Evolutionary conservation across 768 basidiomycete genomes (phyloP).

Genomic region (Mycena rosella): DNA sequence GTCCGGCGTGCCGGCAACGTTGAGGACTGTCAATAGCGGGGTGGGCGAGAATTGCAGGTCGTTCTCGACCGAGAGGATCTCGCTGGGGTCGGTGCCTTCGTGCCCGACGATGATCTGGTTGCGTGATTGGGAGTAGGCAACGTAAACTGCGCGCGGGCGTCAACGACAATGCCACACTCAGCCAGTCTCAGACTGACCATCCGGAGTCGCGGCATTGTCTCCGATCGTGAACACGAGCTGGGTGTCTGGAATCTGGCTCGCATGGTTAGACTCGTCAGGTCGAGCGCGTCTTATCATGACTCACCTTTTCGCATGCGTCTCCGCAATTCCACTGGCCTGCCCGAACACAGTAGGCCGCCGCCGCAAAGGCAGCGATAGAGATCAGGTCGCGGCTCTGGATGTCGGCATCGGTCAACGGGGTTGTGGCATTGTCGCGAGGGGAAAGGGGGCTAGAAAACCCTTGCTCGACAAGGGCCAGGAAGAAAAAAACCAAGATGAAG

Average conservation of each 20-base stretch:
- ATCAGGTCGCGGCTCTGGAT: constrained; percentile 17
- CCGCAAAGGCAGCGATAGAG: constrained; percentile 22
- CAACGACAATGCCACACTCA: not conserved
- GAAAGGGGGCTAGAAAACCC: constrained; percentile 18
- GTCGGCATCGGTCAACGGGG: not conserved
- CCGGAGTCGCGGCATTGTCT: constrained; percentile 21
- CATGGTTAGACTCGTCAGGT: not conserved
- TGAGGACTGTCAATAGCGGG: constrained; percentile 14
- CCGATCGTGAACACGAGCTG: constrained; percentile 22
- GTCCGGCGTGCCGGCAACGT: constrained; percentile 16
- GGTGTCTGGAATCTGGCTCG: constrained; percentile 15
- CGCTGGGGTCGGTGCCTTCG: constrained; percentile 19
- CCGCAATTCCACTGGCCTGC: constrained; percentile 17
- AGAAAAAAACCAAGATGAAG: constrained; percentile 14
- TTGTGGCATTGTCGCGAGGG: constrained; percentile 14
- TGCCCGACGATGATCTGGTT: constrained; percentile 28
- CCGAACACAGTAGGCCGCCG: constrained; percentile 25
- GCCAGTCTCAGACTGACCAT: not conserved
- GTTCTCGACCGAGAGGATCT: constrained; percentile 17
- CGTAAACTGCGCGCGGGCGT: not conserved
- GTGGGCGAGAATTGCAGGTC: constrained; percentile 15
- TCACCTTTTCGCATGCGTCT: constrained; percentile 14
- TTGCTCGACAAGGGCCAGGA: constrained; percentile 13
- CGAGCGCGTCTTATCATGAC: not conserved
- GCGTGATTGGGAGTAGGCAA: constrained; percentile 22